Conservation (phyloP, 257 asterid species). For the Solanum lycopersicoides region DNA sequence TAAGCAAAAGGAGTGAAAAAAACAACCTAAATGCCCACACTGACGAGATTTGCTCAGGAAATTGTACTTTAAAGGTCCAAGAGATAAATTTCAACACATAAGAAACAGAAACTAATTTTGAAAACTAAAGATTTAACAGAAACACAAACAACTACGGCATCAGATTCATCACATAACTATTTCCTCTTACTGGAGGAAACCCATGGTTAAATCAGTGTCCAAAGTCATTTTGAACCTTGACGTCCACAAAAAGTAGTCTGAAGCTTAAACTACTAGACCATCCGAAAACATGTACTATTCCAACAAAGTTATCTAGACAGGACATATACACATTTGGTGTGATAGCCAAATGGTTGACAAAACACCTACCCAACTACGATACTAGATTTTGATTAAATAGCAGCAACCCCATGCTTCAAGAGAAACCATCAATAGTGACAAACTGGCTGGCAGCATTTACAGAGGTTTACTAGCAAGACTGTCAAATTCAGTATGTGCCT, state of each 20-base stretch:
- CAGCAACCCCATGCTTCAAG: background rate
- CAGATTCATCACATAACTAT: background rate
- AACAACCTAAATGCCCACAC: background rate
- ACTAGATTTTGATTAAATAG: background rate
- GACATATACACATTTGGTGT: background rate
- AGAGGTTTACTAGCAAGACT: constrained; percentile 10
- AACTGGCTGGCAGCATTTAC: background rate
- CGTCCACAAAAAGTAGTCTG: background rate
- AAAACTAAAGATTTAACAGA: background rate
- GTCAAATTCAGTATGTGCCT: constrained; percentile 11
- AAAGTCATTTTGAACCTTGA: background rate
- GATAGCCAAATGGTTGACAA: background rate
- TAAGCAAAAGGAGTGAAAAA: background rate
- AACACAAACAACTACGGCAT: background rate
- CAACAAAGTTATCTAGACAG: background rate
- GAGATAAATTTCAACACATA: background rate
- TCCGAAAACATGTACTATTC: background rate
- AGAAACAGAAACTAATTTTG: background rate
- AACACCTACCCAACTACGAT: background rate
- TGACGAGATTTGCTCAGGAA: no score
- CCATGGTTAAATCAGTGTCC: background rate
- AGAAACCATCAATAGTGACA: background rate
- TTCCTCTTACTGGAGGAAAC: background rate
- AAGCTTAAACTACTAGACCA: background rate
- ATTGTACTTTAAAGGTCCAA: no score